Conservation (phyloP, 768 basidiomycete genomes). For the Tylopilus rubrobrunneus region DNA sequence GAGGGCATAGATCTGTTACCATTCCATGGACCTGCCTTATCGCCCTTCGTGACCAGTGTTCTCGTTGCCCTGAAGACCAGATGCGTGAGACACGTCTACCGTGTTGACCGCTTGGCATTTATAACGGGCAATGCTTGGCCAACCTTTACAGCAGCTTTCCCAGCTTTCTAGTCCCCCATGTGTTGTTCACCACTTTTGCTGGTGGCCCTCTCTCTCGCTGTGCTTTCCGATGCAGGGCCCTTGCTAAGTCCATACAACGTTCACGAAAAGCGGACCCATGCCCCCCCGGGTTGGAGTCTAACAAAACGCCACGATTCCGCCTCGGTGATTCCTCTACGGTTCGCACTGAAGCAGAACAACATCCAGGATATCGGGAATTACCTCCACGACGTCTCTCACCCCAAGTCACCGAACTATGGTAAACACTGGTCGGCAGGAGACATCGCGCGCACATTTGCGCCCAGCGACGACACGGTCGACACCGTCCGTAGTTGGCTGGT, state of each 20-base stretch:
- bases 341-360: constrained; percentile 22
- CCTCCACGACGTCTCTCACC: constrained; percentile 28
- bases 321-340: constrained; percentile 26
- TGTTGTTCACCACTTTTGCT: constrained; percentile 5
- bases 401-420: constrained; percentile 25
- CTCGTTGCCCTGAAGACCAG: not conserved
- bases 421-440: constrained; percentile 25
- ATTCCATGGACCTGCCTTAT: not conserved
- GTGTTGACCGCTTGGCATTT: not conserved
- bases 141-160: not conserved
- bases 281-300: constrained; percentile 36
- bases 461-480: constrained; percentile 20
- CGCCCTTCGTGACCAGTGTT: not conserved
- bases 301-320: constrained; percentile 34
- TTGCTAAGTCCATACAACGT: constrained; percentile 23
- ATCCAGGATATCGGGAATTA: constrained; percentile 23
- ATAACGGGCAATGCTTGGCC: not conserved
- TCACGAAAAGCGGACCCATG: constrained; percentile 38
- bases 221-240: constrained; percentile 14
- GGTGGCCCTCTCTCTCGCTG: constrained; percentile 9
- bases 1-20: not conserved
- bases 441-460: constrained; percentile 22
- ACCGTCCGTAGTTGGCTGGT: constrained; percentile 26
- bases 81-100: not conserved
- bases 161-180: constrained; percentile 5